Evolutionary conservation across 2,329 filamentous ascomycete genomes (phyloP).

Genomic region (Aspergillus brasiliensis): DNA sequence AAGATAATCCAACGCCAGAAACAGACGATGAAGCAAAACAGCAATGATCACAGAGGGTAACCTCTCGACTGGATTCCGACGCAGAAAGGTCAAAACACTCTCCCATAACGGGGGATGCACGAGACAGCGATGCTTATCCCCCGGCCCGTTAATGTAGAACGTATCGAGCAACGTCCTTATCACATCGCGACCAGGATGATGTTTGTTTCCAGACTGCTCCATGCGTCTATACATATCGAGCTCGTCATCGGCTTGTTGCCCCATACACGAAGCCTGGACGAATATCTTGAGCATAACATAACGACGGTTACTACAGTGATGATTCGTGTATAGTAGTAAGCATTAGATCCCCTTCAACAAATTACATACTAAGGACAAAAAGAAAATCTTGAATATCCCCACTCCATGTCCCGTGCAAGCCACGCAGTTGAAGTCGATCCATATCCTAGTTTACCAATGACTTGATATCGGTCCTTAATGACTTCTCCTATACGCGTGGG

Average conservation of each 20-base stretch:
- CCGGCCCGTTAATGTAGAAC: conserved; percentile 35
- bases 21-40: conserved; percentile 42
- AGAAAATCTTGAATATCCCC: too few relatives aligned
- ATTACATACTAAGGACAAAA: too few relatives aligned
- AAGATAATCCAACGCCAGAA: conserved; percentile 50
- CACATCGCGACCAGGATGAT: conserved; percentile 32
- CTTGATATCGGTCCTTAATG: conserved; percentile 33
- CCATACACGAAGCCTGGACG: conserved; percentile 30
- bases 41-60: conserved; percentile 40
- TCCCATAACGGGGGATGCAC: conserved; percentile 49
- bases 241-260: conserved; percentile 39
- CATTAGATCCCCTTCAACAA: too few relatives aligned
- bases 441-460: conserved; percentile 41
- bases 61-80: conserved; percentile 42
- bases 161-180: conserved; percentile 37
- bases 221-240: conserved; percentile 49
- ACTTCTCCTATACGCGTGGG: conserved; percentile 34
- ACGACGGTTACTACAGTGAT: conserved; percentile 22
- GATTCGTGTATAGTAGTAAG: too few relatives aligned
- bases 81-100: conserved; percentile 43
- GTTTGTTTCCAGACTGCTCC: conserved; percentile 19
- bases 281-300: conserved; percentile 38
- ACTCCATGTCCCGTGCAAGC: conserved; percentile 41
- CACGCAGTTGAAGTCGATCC: conserved; percentile 40
- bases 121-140: conserved; percentile 38